Evolutionary conservation across 2,329 filamentous ascomycete species (phyloP).

Genomic region (Paracorniculantispora psalliotae): DNA sequence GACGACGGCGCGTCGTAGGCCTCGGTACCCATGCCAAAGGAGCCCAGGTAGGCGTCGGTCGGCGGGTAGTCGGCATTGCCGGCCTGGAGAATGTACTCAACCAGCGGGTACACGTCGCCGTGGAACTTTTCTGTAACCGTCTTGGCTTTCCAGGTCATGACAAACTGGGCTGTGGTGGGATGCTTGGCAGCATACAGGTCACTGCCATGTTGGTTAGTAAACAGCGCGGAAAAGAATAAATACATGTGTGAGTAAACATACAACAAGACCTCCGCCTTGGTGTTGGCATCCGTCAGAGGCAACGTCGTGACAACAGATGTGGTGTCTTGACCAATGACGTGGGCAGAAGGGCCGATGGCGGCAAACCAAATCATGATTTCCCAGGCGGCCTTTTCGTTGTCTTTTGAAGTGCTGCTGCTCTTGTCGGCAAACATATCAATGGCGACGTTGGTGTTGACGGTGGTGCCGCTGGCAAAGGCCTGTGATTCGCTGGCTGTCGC

Average conservation of each 20-base stretch:
- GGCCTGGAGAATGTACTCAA: constrained; percentile 35
- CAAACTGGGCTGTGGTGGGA: constrained; percentile 31
- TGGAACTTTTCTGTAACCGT: constrained; percentile 35
- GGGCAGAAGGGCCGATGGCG: constrained; percentile 39
- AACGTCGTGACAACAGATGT: constrained; percentile 26
- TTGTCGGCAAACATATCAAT: constrained; percentile 54
- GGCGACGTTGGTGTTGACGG: constrained; percentile 50
- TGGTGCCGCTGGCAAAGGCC: constrained; percentile 26
- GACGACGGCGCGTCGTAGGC: constrained; percentile 36
- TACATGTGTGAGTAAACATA: constrained; percentile 23
- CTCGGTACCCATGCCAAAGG: constrained; percentile 48
- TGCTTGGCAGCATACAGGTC: constrained; percentile 39
- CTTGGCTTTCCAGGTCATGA: constrained; percentile 45
- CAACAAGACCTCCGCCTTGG: constrained; percentile 28
- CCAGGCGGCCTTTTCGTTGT: constrained; percentile 38
- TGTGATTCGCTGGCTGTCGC: constrained; percentile 30
- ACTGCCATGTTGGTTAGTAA: constrained; percentile 23
- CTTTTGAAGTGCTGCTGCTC: constrained; percentile 33
- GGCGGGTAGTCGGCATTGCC: constrained; percentile 32
- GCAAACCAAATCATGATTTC: constrained; percentile 57
- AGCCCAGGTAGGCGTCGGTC: constrained; percentile 43
- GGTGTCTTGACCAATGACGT: constrained; percentile 40
- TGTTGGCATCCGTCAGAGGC: constrained; percentile 32
- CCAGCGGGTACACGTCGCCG: constrained; percentile 42
- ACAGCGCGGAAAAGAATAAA: neutral